Evolutionary conservation across 805 yeast genomes (phyloP), one percentile per base, ranked within the genome.

Genomic region (Priceomyces haplophilus): DNA sequence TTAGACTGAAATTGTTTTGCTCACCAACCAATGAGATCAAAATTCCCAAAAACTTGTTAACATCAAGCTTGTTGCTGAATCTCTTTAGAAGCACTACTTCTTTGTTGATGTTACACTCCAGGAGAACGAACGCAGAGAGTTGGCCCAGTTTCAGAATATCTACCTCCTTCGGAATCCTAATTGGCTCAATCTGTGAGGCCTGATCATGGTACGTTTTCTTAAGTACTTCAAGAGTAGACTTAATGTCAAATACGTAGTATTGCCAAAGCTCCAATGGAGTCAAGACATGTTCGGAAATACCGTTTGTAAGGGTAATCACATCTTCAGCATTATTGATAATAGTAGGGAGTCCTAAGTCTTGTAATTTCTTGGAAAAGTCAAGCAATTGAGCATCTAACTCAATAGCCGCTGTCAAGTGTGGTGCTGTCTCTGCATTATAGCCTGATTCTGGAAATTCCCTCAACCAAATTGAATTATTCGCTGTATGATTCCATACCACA

Each of bases 401-500:
- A 32, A 89, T 83, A 1, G 98, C 97, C 3, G 95, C 66, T 11
- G 59, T 72, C 48, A 91, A 73, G 64, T 91, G 97, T 4, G 98
- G 97, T 2, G 97, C 95, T 2, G 97, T 90, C 40, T 75, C 76
- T 19, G 75, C 75, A 45, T 88, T 86, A 64, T 91, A 91, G 7
- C 98, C 98, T 2, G 86, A 80, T 17, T 90, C 97, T 0, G 98
- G 97, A 52, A 87, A 89, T 2, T 82, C 85, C 34, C 77, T 65
- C 25, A 93, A 64, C 99, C 99, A 91, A 0, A 55, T 62, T 0
- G 98, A 88, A 63, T 91, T 88, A 58, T 87, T 76, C 2, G 98
- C 97, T 0, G 98, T 91, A 58, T 91, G 99, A 60, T 91, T 91
- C 74, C 89, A 82, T 1, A 91, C 98, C 23, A 93, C 83, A 62